Evolutionary conservation across 345 rosid species (phyloP).

Genomic region (Isatis tinctoria): DNA sequence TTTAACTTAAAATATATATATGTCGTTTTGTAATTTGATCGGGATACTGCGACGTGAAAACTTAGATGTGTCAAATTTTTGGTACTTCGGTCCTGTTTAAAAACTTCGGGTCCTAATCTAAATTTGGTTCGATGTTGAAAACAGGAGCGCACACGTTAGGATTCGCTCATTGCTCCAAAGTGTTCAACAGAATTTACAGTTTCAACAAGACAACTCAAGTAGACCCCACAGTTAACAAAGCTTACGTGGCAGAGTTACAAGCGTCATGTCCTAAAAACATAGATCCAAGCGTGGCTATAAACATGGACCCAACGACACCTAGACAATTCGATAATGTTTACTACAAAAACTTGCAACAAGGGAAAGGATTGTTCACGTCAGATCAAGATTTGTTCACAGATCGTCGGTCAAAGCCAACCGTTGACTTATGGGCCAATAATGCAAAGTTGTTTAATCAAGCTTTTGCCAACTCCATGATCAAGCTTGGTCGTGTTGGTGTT

Average conservation of each 20-base stretch:
- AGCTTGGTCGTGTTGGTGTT: conserved; percentile 68
- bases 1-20: too few relatives aligned
- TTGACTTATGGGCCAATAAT: conserved; percentile 52
- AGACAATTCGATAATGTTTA: conserved; percentile 57
- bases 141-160: conserved; percentile 78
- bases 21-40: not conserved
- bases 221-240: conserved; percentile 58
- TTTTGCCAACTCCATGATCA: conserved; percentile 55
- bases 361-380: conserved; percentile 74
- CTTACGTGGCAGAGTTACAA: conserved; percentile 53
- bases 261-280: conserved; percentile 59
- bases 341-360: conserved; percentile 63
- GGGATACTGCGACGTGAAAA: too few relatives aligned
- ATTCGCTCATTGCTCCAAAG: conserved; percentile 62
- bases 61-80: not conserved
- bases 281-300: conserved; percentile 67
- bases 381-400: conserved; percentile 67
- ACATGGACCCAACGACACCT: conserved; percentile 81
- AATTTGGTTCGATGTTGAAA: not conserved
- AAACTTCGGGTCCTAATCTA: not conserved
- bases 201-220: conserved; percentile 45
- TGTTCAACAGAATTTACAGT: conserved; percentile 56
- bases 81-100: not conserved
- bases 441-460: conserved; percentile 46
- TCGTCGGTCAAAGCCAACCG: conserved; percentile 51